These are phyloP conservation scores for Perkinsus chesapeaki DNA, from an alignment of 169 alveolate species.

Conservation along the genomic window DNA sequence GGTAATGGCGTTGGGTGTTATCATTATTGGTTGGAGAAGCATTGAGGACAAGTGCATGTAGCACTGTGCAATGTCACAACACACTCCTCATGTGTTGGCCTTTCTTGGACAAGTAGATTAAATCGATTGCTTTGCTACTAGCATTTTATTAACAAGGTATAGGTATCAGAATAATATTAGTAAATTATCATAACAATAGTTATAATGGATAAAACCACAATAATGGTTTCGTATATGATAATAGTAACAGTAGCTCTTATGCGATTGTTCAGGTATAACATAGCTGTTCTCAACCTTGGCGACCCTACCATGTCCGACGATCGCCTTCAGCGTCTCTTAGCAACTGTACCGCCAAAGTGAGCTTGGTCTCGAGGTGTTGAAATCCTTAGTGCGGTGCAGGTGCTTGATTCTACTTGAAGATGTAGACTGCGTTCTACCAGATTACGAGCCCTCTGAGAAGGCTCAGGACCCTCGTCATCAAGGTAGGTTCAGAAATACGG, in stretches of 20 bases:
- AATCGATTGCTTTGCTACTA: too few species aligned
- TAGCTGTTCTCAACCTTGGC: slow-evolving; percentile 55
- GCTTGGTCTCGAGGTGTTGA: background rate
- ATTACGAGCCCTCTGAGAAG: background rate
- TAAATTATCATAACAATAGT: too few species aligned
- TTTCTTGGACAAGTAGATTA: too few species aligned
- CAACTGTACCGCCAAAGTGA: slow-evolving; percentile 48
- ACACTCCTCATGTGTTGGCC: too few species aligned
- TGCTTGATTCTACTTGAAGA: slow-evolving; percentile 37
- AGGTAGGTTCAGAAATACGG: too few species aligned
- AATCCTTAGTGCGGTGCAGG: slow-evolving; percentile 13
- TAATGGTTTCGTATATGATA: background rate
- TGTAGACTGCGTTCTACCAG: slow-evolving; percentile 21
- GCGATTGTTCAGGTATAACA: slow-evolving; percentile 44
- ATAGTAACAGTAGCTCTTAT: background rate
- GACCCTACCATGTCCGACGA: slow-evolving; percentile 62
- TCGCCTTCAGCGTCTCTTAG: slow-evolving; percentile 52
- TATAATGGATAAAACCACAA: too few species aligned
- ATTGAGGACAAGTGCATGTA: too few species aligned
- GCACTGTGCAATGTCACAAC: too few species aligned
- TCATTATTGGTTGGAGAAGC: too few species aligned
- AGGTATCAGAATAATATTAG: too few species aligned
- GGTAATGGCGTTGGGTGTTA: too few species aligned
- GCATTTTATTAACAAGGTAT: too few species aligned
- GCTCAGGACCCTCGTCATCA: background rate